A percentile compares a stretch with the other conserved stretches of the same genome.
Evolutionary conservation across 257 asterid species (phyloP).

Genomic region (Penstemon barbatus): DNA sequence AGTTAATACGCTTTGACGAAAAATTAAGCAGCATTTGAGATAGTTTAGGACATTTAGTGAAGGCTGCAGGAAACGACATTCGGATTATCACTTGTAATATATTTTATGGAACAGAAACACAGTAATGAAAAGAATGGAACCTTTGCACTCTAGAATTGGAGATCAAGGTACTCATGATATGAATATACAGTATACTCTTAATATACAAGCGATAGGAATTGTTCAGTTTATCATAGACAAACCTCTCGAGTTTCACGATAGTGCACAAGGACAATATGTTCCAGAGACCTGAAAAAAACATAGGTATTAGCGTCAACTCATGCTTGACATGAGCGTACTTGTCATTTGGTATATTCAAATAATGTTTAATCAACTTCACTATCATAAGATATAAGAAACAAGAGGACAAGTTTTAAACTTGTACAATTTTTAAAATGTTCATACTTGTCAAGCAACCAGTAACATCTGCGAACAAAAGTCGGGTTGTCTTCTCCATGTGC

Average conservation of each 20-base stretch:
- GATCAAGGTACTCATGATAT: background rate
- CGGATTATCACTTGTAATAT: background rate
- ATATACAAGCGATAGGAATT: constrained; percentile 8
- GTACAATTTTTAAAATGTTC: constrained; percentile 31
- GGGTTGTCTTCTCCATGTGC: constrained; percentile 93
- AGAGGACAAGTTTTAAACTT: background rate
- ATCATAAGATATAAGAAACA: constrained; percentile 18
- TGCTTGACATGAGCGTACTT: constrained; percentile 9
- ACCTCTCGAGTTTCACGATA: constrained; percentile 99
- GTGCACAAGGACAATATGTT: constrained; percentile 95
- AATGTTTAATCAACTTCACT: constrained; percentile 20
- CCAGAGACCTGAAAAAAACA: constrained; percentile 71
- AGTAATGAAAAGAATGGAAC: background rate
- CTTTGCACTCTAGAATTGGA: background rate
- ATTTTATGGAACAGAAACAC: background rate
- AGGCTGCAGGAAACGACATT: background rate
- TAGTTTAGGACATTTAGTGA: background rate
- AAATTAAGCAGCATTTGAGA: background rate
- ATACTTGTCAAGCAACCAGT: constrained; percentile 98
- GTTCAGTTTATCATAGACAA: constrained; percentile 33
- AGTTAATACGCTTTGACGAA: too few species aligned
- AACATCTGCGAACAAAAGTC: constrained; percentile 97
- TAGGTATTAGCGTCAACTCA: constrained; percentile 14
- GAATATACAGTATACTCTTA: background rate
- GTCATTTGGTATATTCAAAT: constrained; percentile 23